A percentile compares a stretch with the other conserved stretches of the same genome.
phyloP scores from a whole-genome alignment of 305 asterid genomes.

The Salvia sclarea region DNA sequence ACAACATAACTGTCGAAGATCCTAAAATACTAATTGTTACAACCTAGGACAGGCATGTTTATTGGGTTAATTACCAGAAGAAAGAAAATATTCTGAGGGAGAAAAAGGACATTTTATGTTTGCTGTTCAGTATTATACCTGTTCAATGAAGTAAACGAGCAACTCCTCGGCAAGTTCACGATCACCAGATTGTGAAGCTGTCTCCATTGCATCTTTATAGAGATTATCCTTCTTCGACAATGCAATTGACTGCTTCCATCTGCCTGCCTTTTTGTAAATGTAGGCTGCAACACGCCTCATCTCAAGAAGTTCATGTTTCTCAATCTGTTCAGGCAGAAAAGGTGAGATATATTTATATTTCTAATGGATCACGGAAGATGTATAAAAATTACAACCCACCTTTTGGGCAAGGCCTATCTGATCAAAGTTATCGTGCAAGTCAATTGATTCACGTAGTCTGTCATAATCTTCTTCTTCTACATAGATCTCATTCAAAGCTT shows the following conservation, averaged over 20 bases:
- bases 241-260: conserved; percentile 96
- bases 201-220: conserved; percentile 97
- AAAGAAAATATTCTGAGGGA: background rate
- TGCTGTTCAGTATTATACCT: conserved; percentile 46
- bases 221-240: conserved; percentile 87
- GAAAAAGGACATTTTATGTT: background rate
- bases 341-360: background rate
- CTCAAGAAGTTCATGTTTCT: conserved; percentile 94
- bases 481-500: conserved; percentile 88
- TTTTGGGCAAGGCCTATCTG: conserved; percentile 94
- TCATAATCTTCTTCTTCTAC: conserved; percentile 95
- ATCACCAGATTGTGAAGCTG: conserved; percentile 95
- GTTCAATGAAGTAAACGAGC: conserved; percentile 83
- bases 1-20: background rate
- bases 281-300: conserved; percentile 98
- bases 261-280: conserved; percentile 91
- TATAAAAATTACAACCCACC: conserved; percentile 40
- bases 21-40: background rate
- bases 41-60: background rate
- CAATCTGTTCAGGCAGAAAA: conserved; percentile 58
- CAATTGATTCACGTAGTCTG: conserved; percentile 85
- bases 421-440: conserved; percentile 83
- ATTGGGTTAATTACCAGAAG: background rate
- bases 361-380: background rate
- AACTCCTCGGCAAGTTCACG: conserved; percentile 97